Evolutionary conservation across 2,329 filamentous ascomycete genomes (phyloP), one percentile per base, ranked within the genome.

Genomic region (Chaetomiaceae sp.): DNA sequence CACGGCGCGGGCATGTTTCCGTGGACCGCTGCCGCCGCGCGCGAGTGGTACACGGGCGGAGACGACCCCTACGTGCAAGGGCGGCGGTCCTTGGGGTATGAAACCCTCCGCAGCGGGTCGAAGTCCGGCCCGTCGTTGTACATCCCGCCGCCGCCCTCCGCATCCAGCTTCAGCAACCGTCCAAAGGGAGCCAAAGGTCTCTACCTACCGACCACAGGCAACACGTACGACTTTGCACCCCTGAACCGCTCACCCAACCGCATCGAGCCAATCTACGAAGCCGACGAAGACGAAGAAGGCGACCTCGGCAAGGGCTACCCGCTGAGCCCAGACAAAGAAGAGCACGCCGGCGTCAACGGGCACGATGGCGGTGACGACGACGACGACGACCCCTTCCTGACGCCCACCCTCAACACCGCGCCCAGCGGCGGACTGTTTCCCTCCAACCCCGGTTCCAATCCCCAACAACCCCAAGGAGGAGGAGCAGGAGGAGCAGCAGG

Each of bases 241-340:
- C 30, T 49, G 33, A 33, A 8, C 2, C 43, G 54, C 43, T 33
- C 51, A 23, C 29, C 72, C 0, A 73, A 73, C 4, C 69, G 66
- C 2, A 82, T 83, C 57, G 77, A 81, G 56, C 80, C 80, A 1
- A 83, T 83, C 54, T 74, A 79, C 58, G 80, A 83, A 57, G 79
- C 77, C 34, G 79, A 82, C 58, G 78, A 81, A 29, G 76, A 74
- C 6, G 65, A 66, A 18, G 61, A 66, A 21, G 57, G 58, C 32
- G 63, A 63, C 23, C 18, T 48, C 2, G 51, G 32, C 32, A 34
- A 33, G 13, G 42, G 25, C 41, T 45, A 40, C 21, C 45, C 46
- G 4, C 46, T 37, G 55, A 66, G 49, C 47, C 57, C 45, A 46
- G 61, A 59, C 63, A 52, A 54, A 6, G 58, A 57, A 18, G 57